Conservation (phyloP, 2,329 filamentous ascomycete genomes). For the Gaeumannomyces tritici region DNA sequence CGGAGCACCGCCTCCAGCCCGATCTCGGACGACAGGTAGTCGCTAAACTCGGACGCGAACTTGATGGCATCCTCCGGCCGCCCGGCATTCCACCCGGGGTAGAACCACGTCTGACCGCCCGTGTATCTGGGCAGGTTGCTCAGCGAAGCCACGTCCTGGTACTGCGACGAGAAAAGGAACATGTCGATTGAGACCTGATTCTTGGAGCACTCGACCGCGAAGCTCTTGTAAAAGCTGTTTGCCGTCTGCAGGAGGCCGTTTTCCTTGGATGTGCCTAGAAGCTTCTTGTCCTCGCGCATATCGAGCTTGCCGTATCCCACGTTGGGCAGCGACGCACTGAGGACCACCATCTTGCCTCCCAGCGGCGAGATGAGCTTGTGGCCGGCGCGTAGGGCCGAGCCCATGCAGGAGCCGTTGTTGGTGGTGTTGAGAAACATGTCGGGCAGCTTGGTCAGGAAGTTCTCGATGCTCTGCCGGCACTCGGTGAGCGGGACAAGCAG, state of each 20-base stretch:
- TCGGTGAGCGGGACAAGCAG: constrained; percentile 83
- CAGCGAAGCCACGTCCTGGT: constrained; percentile 93
- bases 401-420: constrained; percentile 85
- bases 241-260: constrained; percentile 77
- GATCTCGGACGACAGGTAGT: constrained; percentile 94
- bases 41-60: constrained; percentile 92
- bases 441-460: constrained; percentile 81
- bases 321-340: constrained; percentile 85
- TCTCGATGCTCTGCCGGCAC: constrained; percentile 83
- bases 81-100: constrained; percentile 94
- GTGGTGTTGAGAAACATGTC: constrained; percentile 96
- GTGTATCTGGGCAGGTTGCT: constrained; percentile 95
- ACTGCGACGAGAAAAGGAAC: constrained; percentile 93
- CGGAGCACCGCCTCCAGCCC: constrained; percentile 91
- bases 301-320: constrained; percentile 83
- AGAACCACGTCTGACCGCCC: constrained; percentile 96
- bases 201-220: constrained; percentile 97
- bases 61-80: constrained; percentile 94
- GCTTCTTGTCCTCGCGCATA: constrained; percentile 92
- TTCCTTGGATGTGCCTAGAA: constrained; percentile 90
- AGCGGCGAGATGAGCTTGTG: constrained; percentile 94
- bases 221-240: constrained; percentile 98
- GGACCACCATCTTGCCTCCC: constrained; percentile 87
- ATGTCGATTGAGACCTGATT: constrained; percentile 98
- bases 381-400: constrained; percentile 80